Base-by-base conservation (phyloP, 2,329 filamentous ascomycete genomes). In the Xylariaceae sp. region DNA sequence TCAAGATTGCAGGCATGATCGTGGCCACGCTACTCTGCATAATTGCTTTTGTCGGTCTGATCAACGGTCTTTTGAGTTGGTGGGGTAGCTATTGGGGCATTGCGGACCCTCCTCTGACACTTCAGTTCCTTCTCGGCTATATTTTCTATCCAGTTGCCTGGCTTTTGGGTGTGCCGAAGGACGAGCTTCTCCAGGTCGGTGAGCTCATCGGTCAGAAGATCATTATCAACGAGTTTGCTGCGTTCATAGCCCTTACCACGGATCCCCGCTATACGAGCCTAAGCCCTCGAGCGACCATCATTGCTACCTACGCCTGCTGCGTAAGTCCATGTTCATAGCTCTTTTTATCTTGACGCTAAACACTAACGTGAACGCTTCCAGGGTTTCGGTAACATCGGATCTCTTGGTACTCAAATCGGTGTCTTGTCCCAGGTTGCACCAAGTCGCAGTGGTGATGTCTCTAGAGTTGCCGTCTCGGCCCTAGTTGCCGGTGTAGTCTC, bases 331-430 rank as follows among this genome's bases (percentile, higher is more conserved):
- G 26, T n/a, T n/a, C n/a, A 30, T 4, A 4, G 36, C 15, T 3
- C 11, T 15, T n/a, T 4, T 16, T 20, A 36, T 18, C 6, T 40
- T 29, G 27, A 9, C 21, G 3, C 29, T 11, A 29, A n/a, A 40
- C 51, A 29, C 45, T 63, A 59, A 63, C 45, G 41, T 37, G 53
- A 63, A 39, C 51, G 6, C 36, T 21, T 33, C 40, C 40, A 76
- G 73, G 84, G 84, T 21, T 91, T 91, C 70, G 92, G 90, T 58
- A 96, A 96, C 76, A 88, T 96, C 63, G 88, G 89, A 48, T 93
- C 90, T 24, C 81, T 96, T 41, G 91, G 91, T 69, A 93, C 91
- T 50, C 91, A 96, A 74, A 94, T 96, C 57, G 91, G 91, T 77
- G 90, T 95, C 53, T 80, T 96, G 46, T 84, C 87, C 3, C 91